A percentile compares a stretch with the other conserved stretches of the same genome.
These are phyloP conservation scores for Oryza meridionalis DNA, from an alignment of 176 grass and related monocot species.

Conservation along the genomic window DNA sequence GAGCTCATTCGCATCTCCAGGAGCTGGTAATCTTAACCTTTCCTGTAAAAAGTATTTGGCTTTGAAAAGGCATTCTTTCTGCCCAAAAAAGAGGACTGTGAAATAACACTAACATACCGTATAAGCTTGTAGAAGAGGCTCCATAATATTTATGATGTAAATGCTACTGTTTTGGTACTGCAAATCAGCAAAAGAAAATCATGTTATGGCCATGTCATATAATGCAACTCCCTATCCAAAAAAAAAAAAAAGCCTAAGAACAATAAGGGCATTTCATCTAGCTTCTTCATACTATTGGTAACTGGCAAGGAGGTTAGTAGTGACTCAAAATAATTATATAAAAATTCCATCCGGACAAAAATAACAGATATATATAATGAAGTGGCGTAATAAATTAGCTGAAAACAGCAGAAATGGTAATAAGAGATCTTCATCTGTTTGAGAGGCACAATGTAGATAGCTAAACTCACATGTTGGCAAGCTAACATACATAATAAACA, in stretches of 20 bases:
- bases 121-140: constrained; percentile 99
- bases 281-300: neutral
- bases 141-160: constrained; percentile 98
- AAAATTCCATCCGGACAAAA: too few relatives aligned
- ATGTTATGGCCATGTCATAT: constrained; percentile 28
- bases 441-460: neutral
- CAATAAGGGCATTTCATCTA: constrained; percentile 13
- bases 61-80: constrained; percentile 22
- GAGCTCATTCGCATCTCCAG: constrained; percentile 77
- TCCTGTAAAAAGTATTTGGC: constrained; percentile 60
- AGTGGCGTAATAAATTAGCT: neutral
- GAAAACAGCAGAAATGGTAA: neutral
- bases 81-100: neutral
- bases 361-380: neutral
- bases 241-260: neutral
- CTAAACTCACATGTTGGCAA: neutral
- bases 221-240: constrained; percentile 21
- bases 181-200: constrained; percentile 50
- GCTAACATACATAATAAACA: neutral
- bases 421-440: neutral
- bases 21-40: constrained; percentile 73
- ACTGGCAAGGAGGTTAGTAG: neutral
- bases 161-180: constrained; percentile 94
- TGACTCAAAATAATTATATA: neutral
- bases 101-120: constrained; percentile 69